Conservation (phyloP, 768 basidiomycete genomes). For the Trametes gibbosa region DNA sequence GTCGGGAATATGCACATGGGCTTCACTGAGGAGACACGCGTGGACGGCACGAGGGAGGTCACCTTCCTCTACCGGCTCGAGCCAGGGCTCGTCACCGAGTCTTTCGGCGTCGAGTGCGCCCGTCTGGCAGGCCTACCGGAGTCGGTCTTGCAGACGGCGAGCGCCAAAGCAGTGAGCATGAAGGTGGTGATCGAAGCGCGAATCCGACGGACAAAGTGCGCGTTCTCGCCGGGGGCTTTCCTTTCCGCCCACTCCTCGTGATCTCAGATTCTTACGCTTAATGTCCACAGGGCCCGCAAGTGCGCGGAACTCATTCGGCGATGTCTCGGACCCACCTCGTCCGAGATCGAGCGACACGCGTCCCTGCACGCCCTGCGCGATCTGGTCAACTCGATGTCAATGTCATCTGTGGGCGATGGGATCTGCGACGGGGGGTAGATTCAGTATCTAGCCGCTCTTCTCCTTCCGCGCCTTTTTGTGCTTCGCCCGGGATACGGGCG, state of each 20-base stretch:
- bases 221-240: neutral
- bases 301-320: slow-evolving; percentile 27
- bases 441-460: slow-evolving; percentile 8
- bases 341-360: neutral
- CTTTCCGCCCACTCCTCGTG: neutral
- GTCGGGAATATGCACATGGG: slow-evolving; percentile 87
- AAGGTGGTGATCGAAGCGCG: slow-evolving; percentile 51
- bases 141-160: slow-evolving; percentile 59
- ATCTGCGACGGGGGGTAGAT: slow-evolving; percentile 15
- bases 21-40: slow-evolving; percentile 63
- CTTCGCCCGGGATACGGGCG: slow-evolving; percentile 35
- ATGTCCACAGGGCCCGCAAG: slow-evolving; percentile 27
- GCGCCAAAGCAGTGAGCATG: slow-evolving; percentile 49
- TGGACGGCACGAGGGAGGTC: slow-evolving; percentile 75
- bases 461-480: slow-evolving; percentile 46
- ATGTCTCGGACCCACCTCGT: slow-evolving; percentile 4
- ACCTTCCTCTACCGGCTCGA: slow-evolving; percentile 83
- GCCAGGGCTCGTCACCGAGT: slow-evolving; percentile 72
- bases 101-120: slow-evolving; percentile 92
- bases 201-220: slow-evolving; percentile 48
- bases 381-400: slow-evolving; percentile 10
- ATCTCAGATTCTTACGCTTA: neutral
- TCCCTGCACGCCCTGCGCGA: slow-evolving; percentile 6
- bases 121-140: slow-evolving; percentile 83
- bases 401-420: neutral